phyloP scores from a whole-genome alignment of 2,329 filamentous ascomycete genomes.

The Aspergillus fructus region DNA sequence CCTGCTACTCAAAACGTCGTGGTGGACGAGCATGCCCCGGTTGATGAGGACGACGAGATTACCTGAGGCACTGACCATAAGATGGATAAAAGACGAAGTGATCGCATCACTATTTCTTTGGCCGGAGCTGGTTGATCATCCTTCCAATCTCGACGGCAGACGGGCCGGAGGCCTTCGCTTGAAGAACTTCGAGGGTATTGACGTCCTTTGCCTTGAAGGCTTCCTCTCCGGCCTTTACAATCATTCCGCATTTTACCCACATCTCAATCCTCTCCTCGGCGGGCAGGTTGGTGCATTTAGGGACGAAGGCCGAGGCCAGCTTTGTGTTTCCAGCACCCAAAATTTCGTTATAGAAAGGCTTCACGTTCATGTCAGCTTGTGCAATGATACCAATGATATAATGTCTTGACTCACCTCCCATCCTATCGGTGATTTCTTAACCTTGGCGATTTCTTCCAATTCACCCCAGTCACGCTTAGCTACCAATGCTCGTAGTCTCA shows the following conservation, averaged over 20 bases:
- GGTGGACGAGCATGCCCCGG: conserved; percentile 26
- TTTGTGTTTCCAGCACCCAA: conserved; percentile 87
- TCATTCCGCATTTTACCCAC: conserved; percentile 95
- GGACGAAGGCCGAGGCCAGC: conserved; percentile 77
- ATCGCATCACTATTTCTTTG: conserved; percentile 38
- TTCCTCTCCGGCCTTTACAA: conserved; percentile 86
- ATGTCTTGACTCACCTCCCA: conserved; percentile 71
- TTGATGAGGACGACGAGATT: conserved; percentile 45
- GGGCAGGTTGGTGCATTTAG: conserved; percentile 76
- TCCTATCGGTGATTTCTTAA: conserved; percentile 83
- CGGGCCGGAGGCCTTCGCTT: conserved; percentile 69
- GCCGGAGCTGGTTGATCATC: conserved; percentile 59
- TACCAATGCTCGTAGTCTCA: conserved; percentile 80
- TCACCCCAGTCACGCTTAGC: conserved; percentile 89
- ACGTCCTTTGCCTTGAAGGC: conserved; percentile 78
- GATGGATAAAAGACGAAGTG: conserved; percentile 13
- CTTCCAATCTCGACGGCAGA: conserved; percentile 79
- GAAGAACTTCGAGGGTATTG: conserved; percentile 69
- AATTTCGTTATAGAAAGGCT: conserved; percentile 90
- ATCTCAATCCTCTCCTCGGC: conserved; percentile 74
- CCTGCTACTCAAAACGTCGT: conserved; percentile 17
- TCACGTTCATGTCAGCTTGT: conserved; percentile 30
- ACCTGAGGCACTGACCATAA: conserved; percentile 34
- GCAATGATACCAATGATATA: conserved; percentile 14
- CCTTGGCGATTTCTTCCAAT: conserved; percentile 76